Evolutionary conservation across 208 protist genomes (phyloP).

Genomic region (Wallacemonas sp.): DNA sequence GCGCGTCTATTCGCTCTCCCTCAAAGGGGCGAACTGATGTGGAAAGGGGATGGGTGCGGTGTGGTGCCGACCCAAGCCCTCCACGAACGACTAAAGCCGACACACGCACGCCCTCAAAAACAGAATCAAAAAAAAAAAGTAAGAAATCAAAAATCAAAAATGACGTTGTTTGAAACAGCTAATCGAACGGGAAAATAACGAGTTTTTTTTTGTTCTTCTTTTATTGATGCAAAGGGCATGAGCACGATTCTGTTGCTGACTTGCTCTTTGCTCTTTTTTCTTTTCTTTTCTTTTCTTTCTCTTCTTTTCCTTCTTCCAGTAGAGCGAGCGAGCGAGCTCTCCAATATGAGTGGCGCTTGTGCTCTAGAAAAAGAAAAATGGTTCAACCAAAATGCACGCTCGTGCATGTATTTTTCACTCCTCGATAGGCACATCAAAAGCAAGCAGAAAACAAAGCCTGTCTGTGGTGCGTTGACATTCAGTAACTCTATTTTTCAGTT

Average conservation of each 20-base stretch:
- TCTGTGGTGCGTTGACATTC: no score
- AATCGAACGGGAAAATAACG: background rate
- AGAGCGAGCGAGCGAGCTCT: background rate
- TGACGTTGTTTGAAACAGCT: no score
- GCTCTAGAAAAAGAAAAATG: background rate
- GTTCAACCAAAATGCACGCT: no score
- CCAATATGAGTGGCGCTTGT: background rate
- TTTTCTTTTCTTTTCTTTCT: constrained; percentile 3
- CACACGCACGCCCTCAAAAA: background rate
- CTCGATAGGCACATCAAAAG: background rate
- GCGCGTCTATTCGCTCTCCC: no score
- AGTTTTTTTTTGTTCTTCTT: background rate
- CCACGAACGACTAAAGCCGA: no score
- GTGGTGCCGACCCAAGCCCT: no score
- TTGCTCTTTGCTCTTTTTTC: constrained; percentile 6
- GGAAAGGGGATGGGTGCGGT: no score
- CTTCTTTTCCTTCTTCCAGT: background rate
- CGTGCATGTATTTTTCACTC: no score
- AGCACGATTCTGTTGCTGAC: background rate
- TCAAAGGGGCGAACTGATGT: no score
- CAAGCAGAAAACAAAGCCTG: background rate
- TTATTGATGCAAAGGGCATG: background rate
- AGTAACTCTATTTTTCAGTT: no score
- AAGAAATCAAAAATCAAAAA: no score
- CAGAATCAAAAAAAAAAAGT: no score